Base-by-base conservation (phyloP, 257 asterid genomes). In the Lantana camara region DNA sequence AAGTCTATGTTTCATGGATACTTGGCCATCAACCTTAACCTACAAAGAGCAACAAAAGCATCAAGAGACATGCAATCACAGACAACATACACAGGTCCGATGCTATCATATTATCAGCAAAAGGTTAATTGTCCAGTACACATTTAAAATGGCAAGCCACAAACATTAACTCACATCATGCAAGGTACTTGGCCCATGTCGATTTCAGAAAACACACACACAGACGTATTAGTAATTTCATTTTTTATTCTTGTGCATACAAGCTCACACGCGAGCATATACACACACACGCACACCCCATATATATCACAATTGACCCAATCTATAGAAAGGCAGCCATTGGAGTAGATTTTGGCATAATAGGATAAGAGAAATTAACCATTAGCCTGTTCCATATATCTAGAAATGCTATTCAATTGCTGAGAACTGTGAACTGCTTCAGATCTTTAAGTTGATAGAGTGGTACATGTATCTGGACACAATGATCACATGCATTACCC, bases 11-110 rank as follows among this genome's bases (percentile, higher is more conserved):
- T 72, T 86, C 75, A 82, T 11, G 40, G 69, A 73, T 64, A 86
- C 80, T 62, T 58, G 72, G 49, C 81, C 88, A 64, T 82, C 83
- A 63, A 42, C 64, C 64, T 69, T 63, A 65, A 89, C 89, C 96
- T 86, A 65, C 32, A 55, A 60, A 68, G 64, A 55, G 55, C 48
- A 62, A 73, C 56, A 75, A 10, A 34, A 69, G 14, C 7, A 40
- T 42, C 29, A 42, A 63, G 21, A 23, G 22, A 64, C 57, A 21
- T 2, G 15, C 32, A 63, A 19, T 47, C 9, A 38, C 12, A 55
- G 6, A n/a, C 9, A 66, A 13, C 22, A 29, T 1, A 5, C 12
- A 4, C 12, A 37, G 50, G 30, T 29, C 9, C 11, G 7, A 47
- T 38, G 59, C 37, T 19, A 7, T 17, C 53, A 49, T n/a, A n/a